phyloP scores from a whole-genome alignment of 805 yeast genomes.

The Nematodospora valgi region DNA sequence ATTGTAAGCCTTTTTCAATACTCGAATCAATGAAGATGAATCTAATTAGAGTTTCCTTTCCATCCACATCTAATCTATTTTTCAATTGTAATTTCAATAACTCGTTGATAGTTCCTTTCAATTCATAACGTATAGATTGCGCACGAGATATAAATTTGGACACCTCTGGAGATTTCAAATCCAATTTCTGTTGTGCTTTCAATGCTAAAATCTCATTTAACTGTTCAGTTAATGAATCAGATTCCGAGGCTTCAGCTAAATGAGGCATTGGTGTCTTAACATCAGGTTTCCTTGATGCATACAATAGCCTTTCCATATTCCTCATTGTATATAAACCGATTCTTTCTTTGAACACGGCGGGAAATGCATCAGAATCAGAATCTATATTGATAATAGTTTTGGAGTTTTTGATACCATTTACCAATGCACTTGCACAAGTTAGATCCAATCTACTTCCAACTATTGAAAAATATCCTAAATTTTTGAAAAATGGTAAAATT shows the following conservation, averaged over 20 bases:
- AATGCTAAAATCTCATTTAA: conserved; percentile 28
- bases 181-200: conserved; percentile 30
- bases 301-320: conserved; percentile 65
- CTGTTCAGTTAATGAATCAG: conserved; percentile 23
- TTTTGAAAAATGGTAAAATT: conserved; percentile 63
- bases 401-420: conserved; percentile 66
- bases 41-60: conserved; percentile 71
- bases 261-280: conserved; percentile 6
- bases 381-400: conserved; percentile 65
- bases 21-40: conserved; percentile 69
- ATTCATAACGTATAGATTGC: conserved; percentile 24
- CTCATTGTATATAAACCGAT: conserved; percentile 79
- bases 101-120: conserved; percentile 40
- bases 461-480: conserved; percentile 66
- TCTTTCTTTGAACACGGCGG: conserved; percentile 61
- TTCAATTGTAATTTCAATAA: conserved; percentile 56
- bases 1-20: conserved; percentile 52
- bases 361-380: conserved; percentile 59
- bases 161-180: conserved; percentile 31
- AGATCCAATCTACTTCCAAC: conserved; percentile 60
- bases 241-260: conserved; percentile 6
- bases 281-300: conserved; percentile 35
- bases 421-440: conserved; percentile 60
- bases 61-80: conserved; percentile 57
- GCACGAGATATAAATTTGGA: conserved; percentile 24